These are phyloP conservation scores for Penicillium flavigenum DNA, from an alignment of 495 filamentous ascomycete genomes.

Conservation along the genomic window DNA sequence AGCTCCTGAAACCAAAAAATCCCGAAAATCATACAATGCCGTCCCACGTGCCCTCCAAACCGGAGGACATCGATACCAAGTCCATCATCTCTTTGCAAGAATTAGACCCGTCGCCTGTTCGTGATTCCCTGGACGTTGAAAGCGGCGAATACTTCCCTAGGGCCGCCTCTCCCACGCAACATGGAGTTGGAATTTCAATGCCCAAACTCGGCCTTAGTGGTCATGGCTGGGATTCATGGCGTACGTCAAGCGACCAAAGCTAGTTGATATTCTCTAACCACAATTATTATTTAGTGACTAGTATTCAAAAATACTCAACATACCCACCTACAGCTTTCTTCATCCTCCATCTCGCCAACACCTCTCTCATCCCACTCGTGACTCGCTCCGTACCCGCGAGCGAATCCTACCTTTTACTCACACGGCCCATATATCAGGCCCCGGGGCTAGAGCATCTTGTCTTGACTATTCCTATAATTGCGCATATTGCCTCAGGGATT, in stretches of 20 bases:
- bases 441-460: conserved; percentile 47
- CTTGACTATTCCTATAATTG: conserved; percentile 44
- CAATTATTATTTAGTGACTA: conserved; percentile 55
- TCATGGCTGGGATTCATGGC: conserved; percentile 59
- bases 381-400: conserved; percentile 53
- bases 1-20: not conserved
- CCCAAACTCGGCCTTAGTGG: conserved; percentile 57
- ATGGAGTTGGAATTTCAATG: conserved; percentile 23
- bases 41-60: conserved; percentile 15
- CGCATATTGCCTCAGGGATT: conserved; percentile 65
- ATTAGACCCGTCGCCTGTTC: conserved; percentile 79
- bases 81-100: conserved; percentile 67
- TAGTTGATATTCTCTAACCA: conserved; percentile 10
- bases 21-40: conserved; percentile 7
- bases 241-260: conserved; percentile 39
- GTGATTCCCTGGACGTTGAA: conserved; percentile 56
- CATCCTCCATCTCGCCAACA: conserved; percentile 74
- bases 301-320: conserved; percentile 81
- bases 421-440: conserved; percentile 78
- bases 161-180: conserved; percentile 15
- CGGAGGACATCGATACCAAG: conserved; percentile 37
- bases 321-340: conserved; percentile 82
- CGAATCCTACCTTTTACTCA: conserved; percentile 61
- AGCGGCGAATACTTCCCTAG: conserved; percentile 58
- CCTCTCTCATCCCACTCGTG: conserved; percentile 68